Percentiles rank a stretch among this genome's conserved stretches.
These are phyloP conservation scores for Phyllosticta citribraziliensis DNA, from an alignment of 2,329 filamentous ascomycete genomes.

Conservation along the genomic window DNA sequence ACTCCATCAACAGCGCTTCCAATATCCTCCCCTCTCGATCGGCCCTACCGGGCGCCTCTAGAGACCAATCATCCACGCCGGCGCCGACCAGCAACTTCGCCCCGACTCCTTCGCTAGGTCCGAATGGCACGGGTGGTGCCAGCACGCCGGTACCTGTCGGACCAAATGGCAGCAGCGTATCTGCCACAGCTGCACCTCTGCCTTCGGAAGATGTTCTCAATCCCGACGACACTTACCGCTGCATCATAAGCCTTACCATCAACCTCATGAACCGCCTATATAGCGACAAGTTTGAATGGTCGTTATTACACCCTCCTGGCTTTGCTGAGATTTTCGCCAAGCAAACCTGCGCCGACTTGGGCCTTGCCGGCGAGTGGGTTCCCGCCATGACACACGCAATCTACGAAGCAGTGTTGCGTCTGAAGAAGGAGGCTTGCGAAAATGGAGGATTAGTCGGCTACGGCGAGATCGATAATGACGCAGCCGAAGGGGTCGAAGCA, in stretches of 20 bases:
- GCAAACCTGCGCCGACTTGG: slow-evolving; percentile 84
- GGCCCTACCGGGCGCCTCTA: slow-evolving; percentile 12
- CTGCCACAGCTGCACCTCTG: slow-evolving; percentile 56
- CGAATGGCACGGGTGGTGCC: slow-evolving; percentile 46
- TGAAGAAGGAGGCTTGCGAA: slow-evolving; percentile 96
- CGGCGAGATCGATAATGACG: slow-evolving; percentile 79
- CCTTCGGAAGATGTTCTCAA: slow-evolving; percentile 67
- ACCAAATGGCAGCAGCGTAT: slow-evolving; percentile 34
- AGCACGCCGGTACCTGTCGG: slow-evolving; percentile 40
- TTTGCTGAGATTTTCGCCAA: slow-evolving; percentile 89
- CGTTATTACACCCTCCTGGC: slow-evolving; percentile 79
- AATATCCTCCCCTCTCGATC: background rate
- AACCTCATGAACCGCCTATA: slow-evolving; percentile 87
- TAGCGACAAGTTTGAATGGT: slow-evolving; percentile 98
- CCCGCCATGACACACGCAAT: slow-evolving; percentile 92
- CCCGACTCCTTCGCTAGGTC: slow-evolving; percentile 23
- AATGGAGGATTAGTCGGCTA: slow-evolving; percentile 71
- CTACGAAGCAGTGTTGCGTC: slow-evolving; percentile 81
- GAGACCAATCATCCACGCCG: slow-evolving; percentile 42
- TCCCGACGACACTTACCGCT: slow-evolving; percentile 89
- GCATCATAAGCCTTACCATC: slow-evolving; percentile 81
- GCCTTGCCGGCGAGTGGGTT: slow-evolving; percentile 84
- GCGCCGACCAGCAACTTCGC: slow-evolving; percentile 23
- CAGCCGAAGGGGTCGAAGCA: slow-evolving; percentile 69
- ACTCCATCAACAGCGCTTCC: slow-evolving; percentile 35